phyloP scores from a whole-genome alignment of 768 basidiomycete genomes.

The Russula griseocarnosa region DNA sequence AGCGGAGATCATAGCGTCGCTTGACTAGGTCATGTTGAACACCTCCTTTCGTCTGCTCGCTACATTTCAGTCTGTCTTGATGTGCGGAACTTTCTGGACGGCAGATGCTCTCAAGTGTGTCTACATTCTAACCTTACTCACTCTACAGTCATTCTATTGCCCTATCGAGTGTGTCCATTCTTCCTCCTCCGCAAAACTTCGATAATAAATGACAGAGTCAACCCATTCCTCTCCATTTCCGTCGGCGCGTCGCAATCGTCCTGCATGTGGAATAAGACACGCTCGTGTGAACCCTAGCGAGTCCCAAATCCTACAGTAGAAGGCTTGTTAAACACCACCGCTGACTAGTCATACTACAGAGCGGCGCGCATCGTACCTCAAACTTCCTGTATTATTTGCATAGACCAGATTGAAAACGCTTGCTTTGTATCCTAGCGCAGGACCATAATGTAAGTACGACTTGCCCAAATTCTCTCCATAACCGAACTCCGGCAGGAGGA shows the following conservation, averaged over 20 bases:
- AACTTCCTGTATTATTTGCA: slow-evolving; percentile 72
- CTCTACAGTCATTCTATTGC: background rate
- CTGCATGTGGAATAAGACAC: slow-evolving; percentile 72
- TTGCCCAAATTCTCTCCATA: slow-evolving; percentile 69
- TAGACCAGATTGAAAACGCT: slow-evolving; percentile 93
- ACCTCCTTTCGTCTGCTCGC: background rate
- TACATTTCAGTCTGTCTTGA: background rate
- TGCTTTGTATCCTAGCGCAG: slow-evolving; percentile 67
- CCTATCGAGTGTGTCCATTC: slow-evolving; percentile 23
- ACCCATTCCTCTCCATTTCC: slow-evolving; percentile 81
- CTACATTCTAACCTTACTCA: background rate
- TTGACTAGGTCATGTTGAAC: background rate
- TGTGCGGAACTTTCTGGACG: background rate
- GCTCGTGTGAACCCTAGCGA: slow-evolving; percentile 71
- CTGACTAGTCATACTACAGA: slow-evolving; percentile 4
- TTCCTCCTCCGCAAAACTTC: slow-evolving; percentile 52
- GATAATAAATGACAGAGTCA: slow-evolving; percentile 84
- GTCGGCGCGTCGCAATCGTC: slow-evolving; percentile 61
- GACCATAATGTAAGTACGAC: slow-evolving; percentile 79
- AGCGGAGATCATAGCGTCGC: slow-evolving; percentile 1
- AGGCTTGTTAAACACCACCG: background rate
- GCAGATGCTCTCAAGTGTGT: background rate
- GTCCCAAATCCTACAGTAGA: slow-evolving; percentile 69
- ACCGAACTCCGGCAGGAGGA: slow-evolving; percentile 53
- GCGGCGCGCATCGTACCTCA: slow-evolving; percentile 44